A percentile compares a stretch with the other conserved stretches of the same genome.
These are phyloP conservation scores for Eleusine indica DNA, from an alignment of 176 grass and related monocot genomes.

Conservation along the genomic window DNA sequence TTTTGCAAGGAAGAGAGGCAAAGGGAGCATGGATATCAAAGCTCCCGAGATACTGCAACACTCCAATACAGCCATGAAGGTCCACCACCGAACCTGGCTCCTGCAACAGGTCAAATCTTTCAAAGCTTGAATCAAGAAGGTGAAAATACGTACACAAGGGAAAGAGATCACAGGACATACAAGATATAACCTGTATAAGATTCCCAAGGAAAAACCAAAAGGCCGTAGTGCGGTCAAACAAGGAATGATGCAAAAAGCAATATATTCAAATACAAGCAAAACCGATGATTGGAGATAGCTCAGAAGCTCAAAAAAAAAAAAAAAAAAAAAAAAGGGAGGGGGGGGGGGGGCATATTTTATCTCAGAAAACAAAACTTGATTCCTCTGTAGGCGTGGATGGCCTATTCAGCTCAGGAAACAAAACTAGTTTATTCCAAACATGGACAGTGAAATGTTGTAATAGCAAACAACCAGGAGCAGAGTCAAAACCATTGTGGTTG, in stretches of 20 bases:
- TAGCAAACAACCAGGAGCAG: background rate
- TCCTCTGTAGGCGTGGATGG: too few species aligned
- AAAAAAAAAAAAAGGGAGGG: too few species aligned
- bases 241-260: background rate
- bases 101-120: conserved; percentile 2
- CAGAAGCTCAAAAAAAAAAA: too few species aligned
- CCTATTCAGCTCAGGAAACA: background rate
- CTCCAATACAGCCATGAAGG: background rate
- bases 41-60: background rate
- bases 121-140: background rate
- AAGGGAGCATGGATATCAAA: background rate
- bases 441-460: background rate
- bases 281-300: background rate
- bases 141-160: background rate
- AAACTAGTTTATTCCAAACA: background rate
- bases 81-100: background rate
- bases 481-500: background rate
- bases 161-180: background rate
- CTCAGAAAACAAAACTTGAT: too few species aligned
- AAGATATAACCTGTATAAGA: background rate
- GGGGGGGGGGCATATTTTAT: too few species aligned
- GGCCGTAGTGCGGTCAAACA: background rate
- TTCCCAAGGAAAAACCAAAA: background rate
- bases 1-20: background rate
- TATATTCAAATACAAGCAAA: background rate